Conservation (phyloP, 345 rosid species). For the Citrus hindsii region DNA sequence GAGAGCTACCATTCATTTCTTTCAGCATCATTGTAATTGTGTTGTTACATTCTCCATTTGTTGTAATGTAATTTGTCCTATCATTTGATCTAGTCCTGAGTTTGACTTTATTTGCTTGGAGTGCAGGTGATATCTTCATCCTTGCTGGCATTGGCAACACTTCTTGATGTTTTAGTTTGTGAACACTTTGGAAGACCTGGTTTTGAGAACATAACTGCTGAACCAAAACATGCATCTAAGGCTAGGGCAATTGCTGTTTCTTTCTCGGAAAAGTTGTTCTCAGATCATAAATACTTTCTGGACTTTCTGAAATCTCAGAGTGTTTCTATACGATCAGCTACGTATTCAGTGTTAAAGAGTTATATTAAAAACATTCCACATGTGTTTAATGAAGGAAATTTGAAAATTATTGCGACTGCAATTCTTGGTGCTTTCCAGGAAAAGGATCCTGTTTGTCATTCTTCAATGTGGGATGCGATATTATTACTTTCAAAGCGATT, state of each 20-base stretch:
- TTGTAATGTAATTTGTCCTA: neutral
- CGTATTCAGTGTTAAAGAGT: slow-evolving; percentile 68
- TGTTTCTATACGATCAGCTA: slow-evolving; percentile 73
- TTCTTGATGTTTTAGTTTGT: slow-evolving; percentile 69
- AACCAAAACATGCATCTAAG: slow-evolving; percentile 65
- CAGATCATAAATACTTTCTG: slow-evolving; percentile 63
- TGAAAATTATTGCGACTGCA: slow-evolving; percentile 59
- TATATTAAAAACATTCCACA: slow-evolving; percentile 69
- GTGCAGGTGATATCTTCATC: slow-evolving; percentile 83
- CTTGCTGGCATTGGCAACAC: slow-evolving; percentile 77
- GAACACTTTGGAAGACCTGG: slow-evolving; percentile 52
- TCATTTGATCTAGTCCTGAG: neutral
- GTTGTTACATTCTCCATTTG: neutral
- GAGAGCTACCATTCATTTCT: neutral
- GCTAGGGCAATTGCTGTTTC: slow-evolving; percentile 69
- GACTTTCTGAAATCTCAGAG: slow-evolving; percentile 73
- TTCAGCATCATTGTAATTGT: neutral
- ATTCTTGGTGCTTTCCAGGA: slow-evolving; percentile 87
- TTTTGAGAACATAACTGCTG: slow-evolving; percentile 48
- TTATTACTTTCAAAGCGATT: slow-evolving; percentile 71
- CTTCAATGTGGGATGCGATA: slow-evolving; percentile 88
- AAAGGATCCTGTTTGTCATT: slow-evolving; percentile 81
- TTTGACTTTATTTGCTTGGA: slow-evolving; percentile 19
- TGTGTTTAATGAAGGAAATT: slow-evolving; percentile 54
- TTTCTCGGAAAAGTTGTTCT: slow-evolving; percentile 75